Base-by-base conservation (phyloP, 2,329 filamentous ascomycete species). In the Aspergillus udagawae region DNA sequence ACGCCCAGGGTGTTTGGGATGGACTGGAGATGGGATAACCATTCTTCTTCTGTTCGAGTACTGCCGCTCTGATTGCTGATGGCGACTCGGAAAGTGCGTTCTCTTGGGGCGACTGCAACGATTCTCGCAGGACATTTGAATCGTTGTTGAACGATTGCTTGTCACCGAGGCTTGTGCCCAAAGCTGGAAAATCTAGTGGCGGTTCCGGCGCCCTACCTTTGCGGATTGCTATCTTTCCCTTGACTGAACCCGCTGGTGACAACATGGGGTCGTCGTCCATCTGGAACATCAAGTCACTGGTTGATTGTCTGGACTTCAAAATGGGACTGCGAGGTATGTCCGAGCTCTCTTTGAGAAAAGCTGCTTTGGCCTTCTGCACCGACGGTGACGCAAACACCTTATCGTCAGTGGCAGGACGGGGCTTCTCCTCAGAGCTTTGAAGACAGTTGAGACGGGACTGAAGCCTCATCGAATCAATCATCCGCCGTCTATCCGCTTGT, bases 241-340 rank as follows among this genome's bases (percentile, higher is more conserved):
- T 74, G 2, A 54, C 50, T 3, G 59, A 53, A 12, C 67, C 63
- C 17, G 53, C 57, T 2, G 71, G 62, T 1, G 70, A 68, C n/a
- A 69, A 50, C 5, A 61, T n/a, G 45, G 57, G 51, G 29, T 92
- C 91, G 41, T 95, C 92, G 57, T 96, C 93, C 92, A 97, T 97
- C 63, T 91, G 86, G 69, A 97, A 97, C 73, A 96, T 96, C 54
- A 97, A 81, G 64, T 97, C 92, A 41, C 81, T 82, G 1, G 82
- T 78, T 0, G 89, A 92, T 21, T 81, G 82, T 66, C 86, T 91
- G 1, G 88, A 81, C 54, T 84, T 86, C 48, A 94, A 78, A 20
- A 77, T 80, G 1, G 91, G 91, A 55, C 86, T 90, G 55, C 79
- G 83, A 1, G 77, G 77, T 57, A 79, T 83, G 52, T 81, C 79